Evolutionary conservation across 2,329 filamentous ascomycete species (phyloP), one percentile per base, ranked within the genome.

Genomic region (Raffaelea ambrosiae): DNA sequence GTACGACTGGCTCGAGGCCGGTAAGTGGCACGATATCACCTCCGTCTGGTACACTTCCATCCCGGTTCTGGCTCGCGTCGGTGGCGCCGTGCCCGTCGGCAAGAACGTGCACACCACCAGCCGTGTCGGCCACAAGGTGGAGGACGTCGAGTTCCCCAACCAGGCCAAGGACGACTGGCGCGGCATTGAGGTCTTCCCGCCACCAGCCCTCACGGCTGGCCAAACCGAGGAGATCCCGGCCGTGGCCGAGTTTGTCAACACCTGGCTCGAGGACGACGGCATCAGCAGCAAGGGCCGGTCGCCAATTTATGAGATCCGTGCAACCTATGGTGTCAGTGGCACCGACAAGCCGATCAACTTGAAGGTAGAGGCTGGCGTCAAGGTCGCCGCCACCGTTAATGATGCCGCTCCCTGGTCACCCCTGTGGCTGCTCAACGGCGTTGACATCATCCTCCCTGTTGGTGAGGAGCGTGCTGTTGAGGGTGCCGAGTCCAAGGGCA

Each of bases 1-100:
- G 1, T 72, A 76, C 48, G 66, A 75, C 40, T 73, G 76, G 51
- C 62, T 77, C 29, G 57, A 65, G 22, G 51, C 61, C 2, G 62
- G 61, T 5, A 44, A 51, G 49, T 65, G 61, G 61, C 59, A 61
- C 51, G 53, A 58, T 2, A 55, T 65, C 38, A 54, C 51, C 23
- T 56, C 60, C 2, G 54, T 57, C 7, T 65, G 61, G 62, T 51
- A 61, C 46, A 58, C 58, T n/a, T 51, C 49, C 42, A 59, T 65
- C 47, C 58, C 61, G n/a, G 49, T 64, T 42, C 54, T 61, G 48
- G 56, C 60, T 46, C 54, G 62, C 50, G 53, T 61, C 40, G 58
- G 62, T 43, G 54, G 63, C 33, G 53, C 59, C 53, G 40, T 69
- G 54, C 52, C 65, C 53, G 53, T 66, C 54, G 62, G 62, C 9